These are phyloP conservation scores for Phytophthora fragariaefolia DNA, from an alignment of 352 stramenopile species.

Conservation along the genomic window DNA sequence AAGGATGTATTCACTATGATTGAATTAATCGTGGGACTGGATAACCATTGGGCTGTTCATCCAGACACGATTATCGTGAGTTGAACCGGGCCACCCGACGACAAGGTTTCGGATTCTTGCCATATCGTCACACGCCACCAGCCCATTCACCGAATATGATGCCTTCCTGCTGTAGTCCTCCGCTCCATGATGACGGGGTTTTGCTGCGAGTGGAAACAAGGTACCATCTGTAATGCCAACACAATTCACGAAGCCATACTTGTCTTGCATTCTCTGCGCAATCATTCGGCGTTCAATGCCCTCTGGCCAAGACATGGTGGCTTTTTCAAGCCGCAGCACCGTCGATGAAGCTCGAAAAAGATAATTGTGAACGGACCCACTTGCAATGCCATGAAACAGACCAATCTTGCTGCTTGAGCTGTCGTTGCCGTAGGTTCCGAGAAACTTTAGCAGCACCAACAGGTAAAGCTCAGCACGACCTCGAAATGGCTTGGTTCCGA, in stretches of 20 bases:
- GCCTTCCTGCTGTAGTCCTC: conserved; percentile 35
- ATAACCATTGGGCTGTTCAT: conserved; percentile 23
- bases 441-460: conserved; percentile 35
- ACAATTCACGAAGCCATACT: conserved; percentile 35
- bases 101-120: conserved; percentile 28
- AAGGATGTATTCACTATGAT: conserved; percentile 26
- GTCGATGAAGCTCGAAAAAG: conserved; percentile 17
- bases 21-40: conserved; percentile 6
- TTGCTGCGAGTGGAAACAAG: conserved; percentile 27
- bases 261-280: conserved; percentile 16
- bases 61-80: conserved; percentile 39
- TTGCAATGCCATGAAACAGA: conserved; percentile 34
- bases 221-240: conserved; percentile 31
- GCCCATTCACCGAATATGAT: conserved; percentile 23
- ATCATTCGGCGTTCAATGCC: conserved; percentile 13
- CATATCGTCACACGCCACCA: conserved; percentile 28
- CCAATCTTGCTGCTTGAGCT: conserved; percentile 27
- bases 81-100: conserved; percentile 27
- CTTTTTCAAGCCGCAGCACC: conserved; percentile 1
- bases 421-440: conserved; percentile 32
- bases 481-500: conserved; percentile 18
- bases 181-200: conserved; percentile 27
- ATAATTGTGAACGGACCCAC: conserved; percentile 25
- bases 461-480: conserved; percentile 30
- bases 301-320: conserved; percentile 10